A percentile compares a stretch with the other conserved stretches of the same genome.
Evolutionary conservation across 768 basidiomycete species (phyloP).

Genomic region (Tylopilus subfusipes): DNA sequence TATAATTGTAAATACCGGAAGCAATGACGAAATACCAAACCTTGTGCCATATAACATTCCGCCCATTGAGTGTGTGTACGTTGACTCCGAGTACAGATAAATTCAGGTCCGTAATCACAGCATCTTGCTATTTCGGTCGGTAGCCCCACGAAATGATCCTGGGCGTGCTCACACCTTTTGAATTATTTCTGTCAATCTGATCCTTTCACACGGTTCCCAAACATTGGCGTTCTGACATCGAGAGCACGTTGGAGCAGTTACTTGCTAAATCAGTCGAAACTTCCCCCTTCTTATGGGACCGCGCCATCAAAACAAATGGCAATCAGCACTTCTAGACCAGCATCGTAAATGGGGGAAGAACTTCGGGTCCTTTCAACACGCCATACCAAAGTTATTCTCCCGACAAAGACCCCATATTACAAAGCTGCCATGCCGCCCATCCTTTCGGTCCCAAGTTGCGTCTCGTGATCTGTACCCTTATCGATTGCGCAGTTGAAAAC

Average conservation of each 20-base stretch:
- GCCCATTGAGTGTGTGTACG: constrained; percentile 7
- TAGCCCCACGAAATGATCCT: background rate
- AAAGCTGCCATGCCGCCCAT: background rate
- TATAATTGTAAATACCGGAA: constrained; percentile 16
- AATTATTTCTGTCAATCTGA: background rate
- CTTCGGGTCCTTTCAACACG: background rate
- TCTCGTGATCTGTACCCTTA: constrained; percentile 6
- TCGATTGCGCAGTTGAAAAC: background rate
- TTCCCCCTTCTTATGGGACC: background rate
- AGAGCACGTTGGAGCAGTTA: background rate
- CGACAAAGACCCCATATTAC: background rate
- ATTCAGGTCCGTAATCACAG: constrained; percentile 24
- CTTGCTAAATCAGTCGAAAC: background rate
- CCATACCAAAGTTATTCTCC: background rate
- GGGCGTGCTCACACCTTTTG: background rate
- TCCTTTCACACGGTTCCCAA: background rate
- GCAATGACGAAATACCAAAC: constrained; percentile 17
- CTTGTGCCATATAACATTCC: constrained; percentile 7
- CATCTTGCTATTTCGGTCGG: constrained; percentile 1
- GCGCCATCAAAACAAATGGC: background rate
- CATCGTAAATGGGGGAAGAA: background rate
- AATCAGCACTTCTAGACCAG: background rate
- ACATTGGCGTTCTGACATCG: background rate
- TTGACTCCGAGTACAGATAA: constrained; percentile 20
- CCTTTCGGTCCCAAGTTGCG: background rate